Conservation (phyloP, 2,329 filamentous ascomycete species). For the Alternaria postmessia region DNA sequence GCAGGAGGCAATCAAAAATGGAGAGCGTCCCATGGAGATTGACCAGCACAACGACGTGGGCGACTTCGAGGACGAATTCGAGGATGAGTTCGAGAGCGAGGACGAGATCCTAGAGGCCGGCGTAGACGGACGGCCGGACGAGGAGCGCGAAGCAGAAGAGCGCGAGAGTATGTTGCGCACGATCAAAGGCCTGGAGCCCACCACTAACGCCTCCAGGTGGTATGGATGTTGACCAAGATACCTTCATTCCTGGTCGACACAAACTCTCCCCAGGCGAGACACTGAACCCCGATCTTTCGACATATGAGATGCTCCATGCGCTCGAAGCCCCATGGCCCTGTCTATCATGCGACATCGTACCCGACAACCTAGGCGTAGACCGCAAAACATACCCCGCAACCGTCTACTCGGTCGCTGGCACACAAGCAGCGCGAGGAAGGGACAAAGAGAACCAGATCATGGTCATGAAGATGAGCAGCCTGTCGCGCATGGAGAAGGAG, state of each 20-base stretch:
- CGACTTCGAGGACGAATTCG: conserved; percentile 95
- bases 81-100: conserved; percentile 88
- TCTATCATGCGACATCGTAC: conserved; percentile 91
- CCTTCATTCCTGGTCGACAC: conserved; percentile 93
- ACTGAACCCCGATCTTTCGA: conserved; percentile 87
- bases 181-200: conserved; percentile 22
- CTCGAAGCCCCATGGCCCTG: conserved; percentile 96
- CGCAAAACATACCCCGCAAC: conserved; percentile 94
- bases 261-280: conserved; percentile 92
- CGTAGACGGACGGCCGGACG: conserved; percentile 90
- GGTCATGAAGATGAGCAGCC: conserved; percentile 93
- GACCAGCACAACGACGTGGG: conserved; percentile 57
- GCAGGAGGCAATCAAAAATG: conserved; percentile 65
- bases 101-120: conserved; percentile 95
- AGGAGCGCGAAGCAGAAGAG: conserved; percentile 90
- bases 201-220: conserved; percentile 60
- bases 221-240: conserved; percentile 94
- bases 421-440: conserved; percentile 80
- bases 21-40: conserved; percentile 64
- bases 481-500: conserved; percentile 86
- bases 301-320: conserved; percentile 97
- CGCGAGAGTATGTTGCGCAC: conserved; percentile 63
- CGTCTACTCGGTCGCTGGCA: conserved; percentile 93
- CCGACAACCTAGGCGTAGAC: conserved; percentile 84
- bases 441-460: conserved; percentile 91